Base-by-base conservation (phyloP, 2,329 filamentous ascomycete genomes). In the Aspergillus phoenicis region DNA sequence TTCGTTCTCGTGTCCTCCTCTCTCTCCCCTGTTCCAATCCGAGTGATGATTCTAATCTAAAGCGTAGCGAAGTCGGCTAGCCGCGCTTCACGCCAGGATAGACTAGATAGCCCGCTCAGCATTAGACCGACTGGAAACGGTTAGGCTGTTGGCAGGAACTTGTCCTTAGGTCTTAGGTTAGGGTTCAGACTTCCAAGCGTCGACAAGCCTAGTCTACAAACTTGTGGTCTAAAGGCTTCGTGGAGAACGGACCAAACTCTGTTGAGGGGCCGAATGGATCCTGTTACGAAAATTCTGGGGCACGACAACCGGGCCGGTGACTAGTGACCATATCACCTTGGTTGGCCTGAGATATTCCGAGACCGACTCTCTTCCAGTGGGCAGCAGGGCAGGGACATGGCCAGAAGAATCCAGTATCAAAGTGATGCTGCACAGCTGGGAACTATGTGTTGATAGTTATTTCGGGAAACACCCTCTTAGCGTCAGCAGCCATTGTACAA, bases 221-320 rank as follows among this genome's bases (percentile, higher is more conserved):
- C 47, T 30, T 51, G 47, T 30, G 47, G 47, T 30, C 47, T 61
- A 64, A 62, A 57, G 57, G 64, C 59, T 66, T 67, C 61, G 65
- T 66, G 49, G 47, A 38, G 56, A 36, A 39, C 52, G 47, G 52
- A 56, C 48, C 58, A 62, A 60, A 62, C 52, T 64, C 54, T 62
- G 48, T 60, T 57, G 49, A 15, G 26, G 54, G 43, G 59, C 49
- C 53, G 60, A 36, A 64, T 65, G 63, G 63, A 65, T 66, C 62
- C 61, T 61, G 24, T 66, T 67, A 67, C 64, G 64, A 64, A 64
- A 56, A 67, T 56, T 64, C 66, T 65, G 66, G 67, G 66, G 64
- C 64, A 67, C 48, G 39, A 47, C 39, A 62, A 60, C 62, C 66
- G 62, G 62, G 33, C 63, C 64, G 64, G 60, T 58, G 43, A 58